Conservation (phyloP, 306 rosid species). For the Vicia villosa region DNA sequence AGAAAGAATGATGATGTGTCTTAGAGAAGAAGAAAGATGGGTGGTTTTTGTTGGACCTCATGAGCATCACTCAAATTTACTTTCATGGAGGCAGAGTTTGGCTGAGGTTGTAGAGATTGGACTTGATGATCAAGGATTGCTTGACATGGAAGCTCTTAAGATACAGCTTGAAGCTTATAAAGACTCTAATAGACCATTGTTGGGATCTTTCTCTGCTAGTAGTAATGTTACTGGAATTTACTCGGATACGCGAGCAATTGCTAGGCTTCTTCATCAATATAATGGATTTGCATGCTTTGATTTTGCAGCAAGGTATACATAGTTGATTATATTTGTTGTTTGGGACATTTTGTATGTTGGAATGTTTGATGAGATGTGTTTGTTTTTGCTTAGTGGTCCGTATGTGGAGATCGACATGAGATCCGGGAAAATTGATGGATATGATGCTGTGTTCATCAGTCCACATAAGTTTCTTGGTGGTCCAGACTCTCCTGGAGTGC, state of each 20-base stretch:
- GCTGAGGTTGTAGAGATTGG: slow-evolving; percentile 84
- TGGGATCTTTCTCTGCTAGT: slow-evolving; percentile 91
- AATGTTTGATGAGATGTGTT: neutral
- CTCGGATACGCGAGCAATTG: slow-evolving; percentile 66
- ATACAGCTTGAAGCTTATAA: slow-evolving; percentile 52
- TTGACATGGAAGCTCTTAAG: slow-evolving; percentile 59
- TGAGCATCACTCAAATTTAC: slow-evolving; percentile 90
- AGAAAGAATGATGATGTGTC: slow-evolving; percentile 45
- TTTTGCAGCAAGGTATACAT: slow-evolving; percentile 72
- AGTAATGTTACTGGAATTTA: slow-evolving; percentile 85
- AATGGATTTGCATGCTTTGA: slow-evolving; percentile 80
- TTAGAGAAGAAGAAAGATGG: slow-evolving; percentile 63
- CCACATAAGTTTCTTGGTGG: slow-evolving; percentile 87
- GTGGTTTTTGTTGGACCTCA: slow-evolving; percentile 86
- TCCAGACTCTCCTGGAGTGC: slow-evolving; percentile 81
- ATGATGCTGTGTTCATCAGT: slow-evolving; percentile 75
- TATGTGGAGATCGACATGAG: slow-evolving; percentile 76
- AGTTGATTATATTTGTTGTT: neutral
- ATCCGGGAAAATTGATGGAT: slow-evolving; percentile 58
- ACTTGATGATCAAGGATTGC: slow-evolving; percentile 55
- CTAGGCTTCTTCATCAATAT: slow-evolving; percentile 67
- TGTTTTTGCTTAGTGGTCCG: slow-evolving; percentile 58
- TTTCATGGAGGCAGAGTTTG: slow-evolving; percentile 88
- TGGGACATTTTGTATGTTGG: neutral
- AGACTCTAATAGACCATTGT: slow-evolving; percentile 52